phyloP scores from a whole-genome alignment of 106 monocot species.

The Gastrodia elata region DNA sequence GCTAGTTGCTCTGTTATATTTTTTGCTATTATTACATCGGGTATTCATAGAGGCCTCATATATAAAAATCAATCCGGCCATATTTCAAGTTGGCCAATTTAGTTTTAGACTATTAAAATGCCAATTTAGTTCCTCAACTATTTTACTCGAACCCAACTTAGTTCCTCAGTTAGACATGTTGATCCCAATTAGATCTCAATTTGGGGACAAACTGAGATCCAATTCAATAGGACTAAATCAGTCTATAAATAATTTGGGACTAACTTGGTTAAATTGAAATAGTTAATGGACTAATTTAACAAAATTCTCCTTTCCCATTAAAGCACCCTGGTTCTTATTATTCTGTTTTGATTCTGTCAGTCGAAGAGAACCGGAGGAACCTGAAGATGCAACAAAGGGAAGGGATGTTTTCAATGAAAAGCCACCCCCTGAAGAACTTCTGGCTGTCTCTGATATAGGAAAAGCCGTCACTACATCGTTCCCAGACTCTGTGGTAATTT shows the following conservation, averaged over 20 bases:
- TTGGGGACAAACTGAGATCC: no score
- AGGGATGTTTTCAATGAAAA: slow-evolving; percentile 99
- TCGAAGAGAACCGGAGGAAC: slow-evolving; percentile 88
- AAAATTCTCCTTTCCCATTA: no score
- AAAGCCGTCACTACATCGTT: slow-evolving; percentile 74
- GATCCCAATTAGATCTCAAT: no score
- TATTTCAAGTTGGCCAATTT: no score
- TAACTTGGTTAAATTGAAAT: no score
- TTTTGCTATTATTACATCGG: background rate
- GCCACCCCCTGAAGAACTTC: slow-evolving; percentile 92
- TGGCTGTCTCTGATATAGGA: slow-evolving; percentile 89
- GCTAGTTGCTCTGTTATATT: background rate
- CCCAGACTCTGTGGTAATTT: slow-evolving; percentile 75
- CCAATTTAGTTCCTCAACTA: no score
- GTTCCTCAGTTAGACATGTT: no score
- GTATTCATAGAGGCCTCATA: background rate
- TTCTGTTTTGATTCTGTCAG: slow-evolving; percentile 20
- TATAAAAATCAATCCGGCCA: background rate
- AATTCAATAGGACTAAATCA: no score
- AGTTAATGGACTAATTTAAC: no score
- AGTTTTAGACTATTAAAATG: no score
- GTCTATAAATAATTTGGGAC: no score
- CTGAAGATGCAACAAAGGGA: slow-evolving; percentile 94
- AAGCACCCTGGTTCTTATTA: background rate
- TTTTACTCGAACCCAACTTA: no score